Conservation (phyloP, 495 filamentous ascomycete species). For the Pseudomonodictys pantanalensis region DNA sequence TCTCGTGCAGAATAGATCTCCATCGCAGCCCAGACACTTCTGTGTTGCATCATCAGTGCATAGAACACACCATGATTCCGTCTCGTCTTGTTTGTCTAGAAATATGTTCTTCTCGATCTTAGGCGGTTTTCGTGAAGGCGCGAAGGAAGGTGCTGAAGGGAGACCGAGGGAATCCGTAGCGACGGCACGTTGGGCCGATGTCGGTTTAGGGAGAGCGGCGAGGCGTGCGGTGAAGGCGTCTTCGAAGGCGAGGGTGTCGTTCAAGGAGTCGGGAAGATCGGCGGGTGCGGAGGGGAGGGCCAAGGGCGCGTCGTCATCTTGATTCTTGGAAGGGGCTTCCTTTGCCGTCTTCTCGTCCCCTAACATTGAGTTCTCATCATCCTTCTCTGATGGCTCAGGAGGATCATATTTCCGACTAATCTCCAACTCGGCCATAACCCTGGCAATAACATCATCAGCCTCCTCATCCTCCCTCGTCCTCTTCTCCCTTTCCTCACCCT, state of each 20-base stretch:
- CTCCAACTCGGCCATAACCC: slow-evolving; percentile 38
- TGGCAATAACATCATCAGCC: slow-evolving; percentile 38
- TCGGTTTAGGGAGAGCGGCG: slow-evolving; percentile 19
- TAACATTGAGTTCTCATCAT: background rate
- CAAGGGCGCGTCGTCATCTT: slow-evolving; percentile 5
- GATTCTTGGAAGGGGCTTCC: background rate
- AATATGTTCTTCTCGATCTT: too few species aligned
- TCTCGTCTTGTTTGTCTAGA: too few species aligned
- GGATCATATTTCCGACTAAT: slow-evolving; percentile 31
- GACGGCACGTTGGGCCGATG: background rate
- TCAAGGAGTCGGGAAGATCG: slow-evolving; percentile 20
- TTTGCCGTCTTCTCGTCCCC: background rate
- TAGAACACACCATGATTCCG: slow-evolving; percentile 67
- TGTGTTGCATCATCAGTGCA: slow-evolving; percentile 66
- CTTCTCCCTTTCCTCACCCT: slow-evolving; percentile 4
- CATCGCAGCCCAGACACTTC: slow-evolving; percentile 61
- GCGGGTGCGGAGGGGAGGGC: slow-evolving; percentile 36
- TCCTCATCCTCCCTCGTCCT: slow-evolving; percentile 32
- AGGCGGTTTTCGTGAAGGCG: slow-evolving; percentile 41
- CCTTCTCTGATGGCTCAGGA: background rate
- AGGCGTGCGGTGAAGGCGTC: slow-evolving; percentile 33
- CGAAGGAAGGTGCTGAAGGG: slow-evolving; percentile 55
- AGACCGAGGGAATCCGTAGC: slow-evolving; percentile 33
- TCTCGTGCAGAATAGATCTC: slow-evolving; percentile 61
- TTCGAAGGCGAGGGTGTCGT: slow-evolving; percentile 25